Evolutionary conservation across 768 basidiomycete species (phyloP).

Genomic region (Leccinum imitatum): DNA sequence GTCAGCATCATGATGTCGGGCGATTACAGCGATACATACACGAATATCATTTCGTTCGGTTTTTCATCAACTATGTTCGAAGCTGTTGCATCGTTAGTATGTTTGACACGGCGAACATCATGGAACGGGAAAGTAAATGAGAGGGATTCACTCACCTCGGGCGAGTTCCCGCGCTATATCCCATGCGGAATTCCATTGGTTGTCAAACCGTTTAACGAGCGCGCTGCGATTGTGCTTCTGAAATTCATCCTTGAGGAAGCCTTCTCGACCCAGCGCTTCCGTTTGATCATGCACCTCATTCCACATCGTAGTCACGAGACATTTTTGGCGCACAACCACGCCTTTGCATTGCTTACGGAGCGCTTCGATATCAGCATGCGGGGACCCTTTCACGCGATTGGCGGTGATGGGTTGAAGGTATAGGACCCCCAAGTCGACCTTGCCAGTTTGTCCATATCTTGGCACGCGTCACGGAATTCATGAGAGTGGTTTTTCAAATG

Average conservation of each 20-base stretch:
- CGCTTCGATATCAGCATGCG: neutral
- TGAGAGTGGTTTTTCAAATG: neutral
- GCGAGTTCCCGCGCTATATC: neutral
- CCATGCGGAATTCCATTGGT: slow-evolving; percentile 1
- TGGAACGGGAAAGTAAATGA: neutral
- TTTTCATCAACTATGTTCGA: neutral
- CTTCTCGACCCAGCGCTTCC: neutral
- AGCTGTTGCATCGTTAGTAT: neutral
- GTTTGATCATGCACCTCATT: neutral
- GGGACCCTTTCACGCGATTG: neutral
- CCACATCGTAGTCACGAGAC: slow-evolving; percentile 14
- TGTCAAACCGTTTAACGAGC: slow-evolving; percentile 4
- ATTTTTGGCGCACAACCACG: neutral
- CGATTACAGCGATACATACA: neutral
- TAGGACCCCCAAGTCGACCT: slow-evolving; percentile 2
- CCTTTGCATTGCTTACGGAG: slow-evolving; percentile 2
- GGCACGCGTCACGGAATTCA: neutral
- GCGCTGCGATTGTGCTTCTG: neutral
- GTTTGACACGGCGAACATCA: neutral
- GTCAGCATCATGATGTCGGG: neutral
- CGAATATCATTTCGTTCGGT: neutral
- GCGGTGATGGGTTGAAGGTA: slow-evolving; percentile 9
- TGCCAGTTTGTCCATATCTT: neutral
- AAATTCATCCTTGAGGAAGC: neutral
- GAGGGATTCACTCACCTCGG: neutral